Evolutionary conservation across 192 early-diverging fungal genomes (phyloP), one percentile per base, ranked within the genome.

Genomic region (Ambispora gerdemannii): DNA sequence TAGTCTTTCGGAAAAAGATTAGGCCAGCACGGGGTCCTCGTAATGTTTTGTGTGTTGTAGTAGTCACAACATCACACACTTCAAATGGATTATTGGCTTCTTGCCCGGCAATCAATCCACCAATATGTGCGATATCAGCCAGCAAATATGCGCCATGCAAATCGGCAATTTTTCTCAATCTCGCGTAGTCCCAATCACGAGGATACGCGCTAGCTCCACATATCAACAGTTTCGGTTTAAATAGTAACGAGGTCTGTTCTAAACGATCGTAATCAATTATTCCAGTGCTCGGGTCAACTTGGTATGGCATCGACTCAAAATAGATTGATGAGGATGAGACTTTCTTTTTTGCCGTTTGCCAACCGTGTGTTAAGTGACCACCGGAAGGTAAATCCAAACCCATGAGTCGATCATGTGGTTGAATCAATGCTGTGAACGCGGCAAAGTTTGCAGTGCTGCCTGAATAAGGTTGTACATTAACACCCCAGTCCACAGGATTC

Each of bases 271-370:
- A 97, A 82, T 99, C 95, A 71, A 99, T 84, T 63, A 90, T 75
- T 69, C 98, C 98, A 64, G 92, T 97, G 63, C 83, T 78, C 32
- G 76, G 35, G 81, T 96, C 88, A 30, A 98, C 93, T 77, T 95
- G 95, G 86, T 99, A 99, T 60, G 96, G 95, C 87, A 99, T 89
- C 35, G 95, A 97, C 82, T 96, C 93, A 83, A 98, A 99, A 91
- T 97, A 98, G 85, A 99, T 98, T 36, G 98, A 97, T 74, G 95
- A 96, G 52, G 95, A 90, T 32, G 96, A 98, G 75, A 99, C 93
- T 93, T 98, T 99, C 89, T 98, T 99, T 89, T 99, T 99, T 85
- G 92, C 90, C 22, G 98, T 99, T 77, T 96, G 95, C 81, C 97
- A 97, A 34, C 98, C 98, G 84, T 99, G 98, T 62, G 98, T 98